phyloP scores from a whole-genome alignment of 345 rosid species.

The Excoecaria cochinchinensis region DNA sequence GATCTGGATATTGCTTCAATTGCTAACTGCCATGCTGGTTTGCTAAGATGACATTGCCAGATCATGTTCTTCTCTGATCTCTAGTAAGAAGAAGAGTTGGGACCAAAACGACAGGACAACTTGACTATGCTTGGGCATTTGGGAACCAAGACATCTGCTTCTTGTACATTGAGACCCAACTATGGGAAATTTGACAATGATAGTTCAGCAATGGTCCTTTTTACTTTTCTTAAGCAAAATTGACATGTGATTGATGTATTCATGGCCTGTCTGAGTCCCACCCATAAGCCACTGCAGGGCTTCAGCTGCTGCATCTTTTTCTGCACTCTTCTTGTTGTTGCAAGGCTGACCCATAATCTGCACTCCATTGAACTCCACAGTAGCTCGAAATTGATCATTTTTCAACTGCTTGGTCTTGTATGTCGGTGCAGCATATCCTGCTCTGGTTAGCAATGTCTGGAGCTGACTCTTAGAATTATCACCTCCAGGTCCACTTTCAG shows the following conservation, averaged over 20 bases:
- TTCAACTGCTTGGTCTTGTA: conserved; percentile 76
- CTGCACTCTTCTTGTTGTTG: conserved; percentile 85
- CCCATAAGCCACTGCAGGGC: conserved; percentile 81
- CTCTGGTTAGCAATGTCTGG: conserved; percentile 80
- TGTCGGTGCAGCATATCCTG: conserved; percentile 64
- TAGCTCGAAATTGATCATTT: conserved; percentile 62
- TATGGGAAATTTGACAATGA: not conserved
- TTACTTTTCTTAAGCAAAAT: conserved; percentile 73
- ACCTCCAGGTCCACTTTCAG: conserved; percentile 81
- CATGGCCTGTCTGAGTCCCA: conserved; percentile 44
- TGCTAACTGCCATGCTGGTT: not conserved
- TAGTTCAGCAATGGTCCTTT: conserved; percentile 47
- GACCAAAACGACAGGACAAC: not conserved
- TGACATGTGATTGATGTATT: conserved; percentile 59
- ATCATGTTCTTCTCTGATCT: not conserved
- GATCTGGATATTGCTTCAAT: not conserved
- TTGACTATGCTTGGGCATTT: not conserved
- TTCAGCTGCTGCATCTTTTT: conserved; percentile 95
- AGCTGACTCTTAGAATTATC: conserved; percentile 89
- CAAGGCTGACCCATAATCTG: conserved; percentile 79
- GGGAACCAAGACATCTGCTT: not conserved
- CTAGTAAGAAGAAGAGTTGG: not conserved
- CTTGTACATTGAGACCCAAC: too few species aligned
- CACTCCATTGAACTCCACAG: conserved; percentile 74
- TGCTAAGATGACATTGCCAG: not conserved